Base-by-base conservation (phyloP, 192 early-diverging fungal species). In the Rhizoclosmatium sp. region DNA sequence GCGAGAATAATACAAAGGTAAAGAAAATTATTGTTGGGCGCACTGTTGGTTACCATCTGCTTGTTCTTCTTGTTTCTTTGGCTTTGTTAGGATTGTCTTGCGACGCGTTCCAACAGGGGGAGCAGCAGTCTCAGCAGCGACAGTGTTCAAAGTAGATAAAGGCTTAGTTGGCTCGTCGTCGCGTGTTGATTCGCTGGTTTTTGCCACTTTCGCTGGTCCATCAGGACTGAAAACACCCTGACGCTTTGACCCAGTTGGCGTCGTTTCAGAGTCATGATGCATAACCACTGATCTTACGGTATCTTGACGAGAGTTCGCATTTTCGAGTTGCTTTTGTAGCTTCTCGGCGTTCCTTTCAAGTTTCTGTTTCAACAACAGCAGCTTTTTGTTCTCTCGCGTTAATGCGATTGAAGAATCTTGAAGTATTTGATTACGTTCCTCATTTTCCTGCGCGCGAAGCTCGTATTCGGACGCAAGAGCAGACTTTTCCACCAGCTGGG, bases 341-440 rank as follows among this genome's bases (percentile, higher is more conserved):
- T 75, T 75, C 31, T 61, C 58, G 5, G 44, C 45, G 0, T 21
- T 45, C n/a, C 23, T 41, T 46, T 75, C 72, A 40, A 75, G 59
- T 47, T 42, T 42, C 42, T 75, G 54, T 59, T 75, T 75, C 23
- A 72, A 3, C 4, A 23, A 7, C 3, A 75, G 1, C 7, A 75
- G 72, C 72, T 75, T 75, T 41, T 75, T 75, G 59, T 75, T 75
- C 31, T 75, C 72, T 1, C 59, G 19, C 16, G 72, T 61, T 40
- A 75, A 61, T 31, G 47, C 45, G 2, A 75, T 62, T 5, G 59
- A 62, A 0, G 59, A 44, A 41, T 75, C 72, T 41, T 75, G 72
- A 41, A 75, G 54, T 4, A 46, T 46, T 46, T 75, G 72, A 59
- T 62, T 75, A 14, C 59, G 41, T 75, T 75, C 59, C n/a, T 62